A percentile compares a stretch with the other conserved stretches of the same genome.
These are phyloP conservation scores for Cladosporium oxysporum DNA, from an alignment of 2,329 filamentous ascomycete species.

Conservation along the genomic window DNA sequence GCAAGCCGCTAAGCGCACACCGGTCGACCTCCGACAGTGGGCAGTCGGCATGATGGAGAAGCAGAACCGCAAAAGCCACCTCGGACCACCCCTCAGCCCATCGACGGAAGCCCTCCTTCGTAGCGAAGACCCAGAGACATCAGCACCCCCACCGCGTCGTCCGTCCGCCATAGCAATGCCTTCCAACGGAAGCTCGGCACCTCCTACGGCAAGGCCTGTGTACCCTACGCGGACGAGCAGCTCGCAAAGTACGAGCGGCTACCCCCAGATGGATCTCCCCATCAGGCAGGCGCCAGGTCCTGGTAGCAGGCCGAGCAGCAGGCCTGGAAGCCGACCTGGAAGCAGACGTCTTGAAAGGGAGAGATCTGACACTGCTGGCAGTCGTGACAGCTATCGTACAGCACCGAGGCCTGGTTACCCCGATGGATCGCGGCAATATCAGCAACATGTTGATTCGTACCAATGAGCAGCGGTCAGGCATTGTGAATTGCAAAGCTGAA, in stretches of 20 bases:
- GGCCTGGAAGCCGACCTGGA: conserved; percentile 19
- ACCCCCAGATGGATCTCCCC: conserved; percentile 44
- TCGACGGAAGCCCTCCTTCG: conserved; percentile 75
- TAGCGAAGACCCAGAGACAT: conserved; percentile 34
- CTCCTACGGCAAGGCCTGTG: conserved; percentile 38
- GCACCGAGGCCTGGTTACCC: conserved; percentile 22
- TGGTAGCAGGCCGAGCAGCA: conserved; percentile 16
- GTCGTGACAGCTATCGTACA: conserved; percentile 30
- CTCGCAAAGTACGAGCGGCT: conserved; percentile 33
- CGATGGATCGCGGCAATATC: conserved; percentile 16
- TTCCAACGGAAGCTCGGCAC: conserved; percentile 29
- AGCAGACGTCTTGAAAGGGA: conserved; percentile 31
- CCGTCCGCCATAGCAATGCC: conserved; percentile 36
- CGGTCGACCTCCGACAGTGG: conserved; percentile 91
- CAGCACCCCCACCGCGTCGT: conserved; percentile 26
- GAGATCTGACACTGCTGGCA: conserved; percentile 33
- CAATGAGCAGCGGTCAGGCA: conserved; percentile 15
- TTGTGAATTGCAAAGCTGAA: conserved; percentile 1
- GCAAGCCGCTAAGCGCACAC: conserved; percentile 93
- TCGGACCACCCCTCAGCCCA: conserved; percentile 77
- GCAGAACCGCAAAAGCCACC: conserved; percentile 92
- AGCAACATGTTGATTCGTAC: conserved; percentile 17
- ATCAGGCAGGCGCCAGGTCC: conserved; percentile 45
- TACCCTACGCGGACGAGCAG: conserved; percentile 49
- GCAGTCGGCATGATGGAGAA: conserved; percentile 90